Conservation (phyloP, 148 eudicot species). For the Rhododendron griersonianum region DNA sequence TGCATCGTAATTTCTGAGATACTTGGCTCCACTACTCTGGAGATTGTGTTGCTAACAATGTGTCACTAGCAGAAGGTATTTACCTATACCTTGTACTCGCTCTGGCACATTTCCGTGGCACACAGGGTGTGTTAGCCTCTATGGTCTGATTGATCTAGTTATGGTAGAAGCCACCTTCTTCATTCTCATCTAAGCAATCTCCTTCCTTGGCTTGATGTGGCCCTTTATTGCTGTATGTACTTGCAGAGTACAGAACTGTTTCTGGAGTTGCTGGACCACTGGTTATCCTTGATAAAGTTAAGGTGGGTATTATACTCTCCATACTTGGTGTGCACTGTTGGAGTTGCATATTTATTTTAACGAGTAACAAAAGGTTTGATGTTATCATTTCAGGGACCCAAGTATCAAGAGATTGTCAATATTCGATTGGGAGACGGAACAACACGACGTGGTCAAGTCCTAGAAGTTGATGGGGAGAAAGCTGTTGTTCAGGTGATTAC, state of each 20-base stretch:
- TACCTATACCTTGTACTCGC: background rate
- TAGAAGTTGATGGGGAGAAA: conserved; percentile 98
- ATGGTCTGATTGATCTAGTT: background rate
- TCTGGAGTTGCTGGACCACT: conserved; percentile 90
- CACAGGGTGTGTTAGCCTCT: background rate
- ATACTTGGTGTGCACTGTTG: background rate
- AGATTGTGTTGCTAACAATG: background rate
- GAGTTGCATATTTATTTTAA: background rate
- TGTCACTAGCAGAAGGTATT: background rate
- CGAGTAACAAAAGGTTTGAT: background rate
- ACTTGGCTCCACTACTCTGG: background rate
- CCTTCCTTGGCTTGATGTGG: background rate
- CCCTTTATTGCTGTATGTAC: background rate
- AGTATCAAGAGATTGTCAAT: conserved; percentile 94
- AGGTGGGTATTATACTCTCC: conserved; percentile 43
- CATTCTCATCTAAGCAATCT: background rate
- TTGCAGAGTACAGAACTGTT: conserved; percentile 71
- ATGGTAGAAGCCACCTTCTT: background rate
- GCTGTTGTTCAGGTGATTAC: conserved; percentile 92
- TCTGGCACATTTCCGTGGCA: background rate
- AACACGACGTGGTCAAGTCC: conserved; percentile 93
- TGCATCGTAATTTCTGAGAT: background rate
- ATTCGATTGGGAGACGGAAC: conserved; percentile 98
- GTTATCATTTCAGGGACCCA: conserved; percentile 71
- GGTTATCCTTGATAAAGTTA: conserved; percentile 82